Evolutionary conservation across 2,329 filamentous ascomycete genomes (phyloP), one percentile per base, ranked within the genome.

Genomic region (Alternaria triticina): DNA sequence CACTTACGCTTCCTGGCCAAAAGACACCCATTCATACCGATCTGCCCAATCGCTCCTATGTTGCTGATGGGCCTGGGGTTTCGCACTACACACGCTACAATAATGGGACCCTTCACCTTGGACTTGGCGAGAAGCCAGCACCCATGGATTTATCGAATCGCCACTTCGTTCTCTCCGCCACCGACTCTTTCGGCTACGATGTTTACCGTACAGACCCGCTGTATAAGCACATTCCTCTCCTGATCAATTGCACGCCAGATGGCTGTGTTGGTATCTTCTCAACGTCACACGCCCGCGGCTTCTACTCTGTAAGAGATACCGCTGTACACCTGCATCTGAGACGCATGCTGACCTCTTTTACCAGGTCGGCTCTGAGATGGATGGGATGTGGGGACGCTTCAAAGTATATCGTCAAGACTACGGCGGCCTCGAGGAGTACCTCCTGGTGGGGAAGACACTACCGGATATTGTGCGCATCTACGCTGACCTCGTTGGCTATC

Each of bases 171-270:
- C 82, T 93, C 13, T 88, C 89, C 0, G 89, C 89, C 3, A 92
- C 89, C 0, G 90, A 93, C 76, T 90, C 87, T 40, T 93, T 93
- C 69, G 89, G 90, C 3, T 92, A 93, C 72, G 90, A 93, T 69
- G 86, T 88, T 5, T 88, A 91, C 73, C 85, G 86, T 10, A 90
- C 89, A 3, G 90, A 93, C 74, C 90, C 90, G 0, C 82, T 92
- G 57, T 93, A 93, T 81, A 93, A 93, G 79, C 89, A 92, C 70
- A 91, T 92, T 43, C 91, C 91, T 0, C 83, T 93, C 0, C 82
- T 93, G 27, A 89, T 93, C 77, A 91, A 91, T 59, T 88, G 86
- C 0, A 89, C 87, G 0, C 86, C 88, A 0, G 73, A 85, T 3
- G 90, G 89, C 0, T 90, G 87, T 54, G 85, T 92, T 0, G 90